These are phyloP conservation scores for Fragaria iinumae DNA, from an alignment of 306 rosid species.

Conservation along the genomic window DNA sequence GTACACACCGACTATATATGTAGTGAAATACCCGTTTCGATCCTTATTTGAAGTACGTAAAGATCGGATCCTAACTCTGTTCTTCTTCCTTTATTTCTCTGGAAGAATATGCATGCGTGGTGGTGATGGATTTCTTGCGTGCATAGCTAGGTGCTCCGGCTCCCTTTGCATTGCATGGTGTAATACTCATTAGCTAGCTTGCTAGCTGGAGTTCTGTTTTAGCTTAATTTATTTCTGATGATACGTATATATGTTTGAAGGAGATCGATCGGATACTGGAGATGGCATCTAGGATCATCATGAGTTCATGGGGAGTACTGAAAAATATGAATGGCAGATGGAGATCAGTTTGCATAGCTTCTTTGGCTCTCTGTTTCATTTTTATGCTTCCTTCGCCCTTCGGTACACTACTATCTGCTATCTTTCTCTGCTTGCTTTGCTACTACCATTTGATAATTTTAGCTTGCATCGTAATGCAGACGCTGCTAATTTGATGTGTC, in stretches of 20 bases:
- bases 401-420: slow-evolving; percentile 24
- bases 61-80: not conserved
- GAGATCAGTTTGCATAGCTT: slow-evolving; percentile 20
- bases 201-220: not conserved
- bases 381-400: slow-evolving; percentile 24
- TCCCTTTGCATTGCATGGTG: not conserved
- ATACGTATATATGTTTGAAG: not conserved
- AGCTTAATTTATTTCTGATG: not conserved
- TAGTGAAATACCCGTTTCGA: not conserved
- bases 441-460: no score
- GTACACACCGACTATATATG: no score
- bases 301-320: slow-evolving; percentile 4
- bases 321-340: slow-evolving; percentile 2
- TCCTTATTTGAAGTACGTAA: not conserved
- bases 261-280: not conserved
- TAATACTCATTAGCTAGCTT: not conserved
- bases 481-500: not conserved
- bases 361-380: slow-evolving; percentile 15
- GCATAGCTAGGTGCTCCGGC: not conserved
- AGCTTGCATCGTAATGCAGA: not conserved
- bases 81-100: not conserved
- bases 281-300: not conserved
- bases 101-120: not conserved
- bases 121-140: not conserved
- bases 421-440: not conserved